A percentile compares a stretch with the other conserved stretches of the same genome.
phyloP scores from a whole-genome alignment of 2,329 filamentous ascomycete species.

The Elsinoe batatas region DNA sequence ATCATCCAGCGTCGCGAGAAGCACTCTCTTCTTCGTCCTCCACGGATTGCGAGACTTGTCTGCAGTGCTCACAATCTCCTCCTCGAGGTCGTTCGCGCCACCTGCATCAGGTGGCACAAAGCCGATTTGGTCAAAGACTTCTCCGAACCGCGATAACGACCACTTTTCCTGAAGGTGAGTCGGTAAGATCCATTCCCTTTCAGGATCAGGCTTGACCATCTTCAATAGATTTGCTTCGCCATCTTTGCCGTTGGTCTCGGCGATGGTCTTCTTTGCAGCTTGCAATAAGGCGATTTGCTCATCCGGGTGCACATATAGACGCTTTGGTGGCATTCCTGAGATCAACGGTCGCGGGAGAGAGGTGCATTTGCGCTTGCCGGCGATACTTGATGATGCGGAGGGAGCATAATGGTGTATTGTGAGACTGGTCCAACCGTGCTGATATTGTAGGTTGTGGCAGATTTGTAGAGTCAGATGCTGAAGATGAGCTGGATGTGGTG shows the following conservation, averaged over 20 bases:
- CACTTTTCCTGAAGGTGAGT: slow-evolving; percentile 64
- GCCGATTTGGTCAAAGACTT: slow-evolving; percentile 53
- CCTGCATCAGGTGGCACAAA: slow-evolving; percentile 30
- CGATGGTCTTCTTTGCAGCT: slow-evolving; percentile 31
- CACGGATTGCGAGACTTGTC: slow-evolving; percentile 29
- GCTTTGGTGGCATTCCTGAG: slow-evolving; percentile 60
- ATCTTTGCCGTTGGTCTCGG: slow-evolving; percentile 20
- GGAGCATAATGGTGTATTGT: slow-evolving; percentile 42
- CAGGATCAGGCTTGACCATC: slow-evolving; percentile 33
- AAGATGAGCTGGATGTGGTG: slow-evolving; percentile 18
- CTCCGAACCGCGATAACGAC: slow-evolving; percentile 55
- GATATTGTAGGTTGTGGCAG: slow-evolving; percentile 60
- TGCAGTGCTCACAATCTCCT: slow-evolving; percentile 19
- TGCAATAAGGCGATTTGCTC: slow-evolving; percentile 67
- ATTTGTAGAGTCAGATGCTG: slow-evolving; percentile 51
- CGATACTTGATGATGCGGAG: not conserved
- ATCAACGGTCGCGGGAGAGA: slow-evolving; percentile 53
- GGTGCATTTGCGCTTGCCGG: slow-evolving; percentile 17
- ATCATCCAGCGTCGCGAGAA: slow-evolving; percentile 66
- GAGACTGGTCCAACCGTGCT: slow-evolving; percentile 64
- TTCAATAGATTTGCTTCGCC: slow-evolving; percentile 11
- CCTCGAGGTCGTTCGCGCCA: slow-evolving; percentile 14
- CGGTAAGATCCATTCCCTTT: slow-evolving; percentile 68
- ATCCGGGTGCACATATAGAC: slow-evolving; percentile 71
- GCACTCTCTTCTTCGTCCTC: slow-evolving; percentile 51